Percentiles rank a stretch among this genome's conserved stretches.
phyloP scores from a whole-genome alignment of 768 basidiomycete species.

The Lactarius indigo region DNA sequence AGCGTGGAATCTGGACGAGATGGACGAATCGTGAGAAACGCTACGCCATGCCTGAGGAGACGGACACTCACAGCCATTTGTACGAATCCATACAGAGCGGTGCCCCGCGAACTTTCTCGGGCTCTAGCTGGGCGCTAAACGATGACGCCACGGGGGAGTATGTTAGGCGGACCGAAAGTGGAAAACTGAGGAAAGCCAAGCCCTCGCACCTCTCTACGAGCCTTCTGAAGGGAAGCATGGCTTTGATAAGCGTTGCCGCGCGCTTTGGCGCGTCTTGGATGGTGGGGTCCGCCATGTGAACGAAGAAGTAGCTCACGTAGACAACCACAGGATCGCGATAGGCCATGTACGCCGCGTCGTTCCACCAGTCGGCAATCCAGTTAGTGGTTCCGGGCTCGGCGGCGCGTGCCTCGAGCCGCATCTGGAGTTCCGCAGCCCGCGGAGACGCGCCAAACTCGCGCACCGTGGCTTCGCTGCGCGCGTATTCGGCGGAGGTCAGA shows the following conservation, averaged over 20 bases:
- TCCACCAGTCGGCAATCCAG: conserved; percentile 99
- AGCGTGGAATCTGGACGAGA: conserved; percentile 71
- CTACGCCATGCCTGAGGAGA: neutral
- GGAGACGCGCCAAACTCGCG: conserved; percentile 67
- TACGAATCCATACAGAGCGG: conserved; percentile 94
- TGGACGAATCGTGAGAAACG: neutral
- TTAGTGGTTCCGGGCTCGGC: conserved; percentile 52
- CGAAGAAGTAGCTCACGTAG: conserved; percentile 92
- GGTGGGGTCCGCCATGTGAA: conserved; percentile 67
- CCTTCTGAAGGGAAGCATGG: conserved; percentile 79
- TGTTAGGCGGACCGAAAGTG: conserved; percentile 1
- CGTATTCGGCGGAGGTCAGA: conserved; percentile 59
- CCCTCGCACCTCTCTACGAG: conserved; percentile 70
- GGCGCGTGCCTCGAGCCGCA: conserved; percentile 72
- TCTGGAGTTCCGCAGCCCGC: conserved; percentile 69
- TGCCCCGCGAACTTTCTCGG: conserved; percentile 73
- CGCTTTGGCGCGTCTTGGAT: conserved; percentile 57
- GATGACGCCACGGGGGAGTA: no score
- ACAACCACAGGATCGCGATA: conserved; percentile 90
- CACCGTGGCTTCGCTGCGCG: conserved; percentile 55
- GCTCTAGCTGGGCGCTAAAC: conserved; percentile 69
- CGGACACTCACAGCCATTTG: conserved; percentile 71
- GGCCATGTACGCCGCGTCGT: conserved; percentile 84
- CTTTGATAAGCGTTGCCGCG: conserved; percentile 81
- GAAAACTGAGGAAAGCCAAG: neutral